Base-by-base conservation (phyloP, 371 early-diverging fungal genomes). In the Lichtheimia hyalospora region DNA sequence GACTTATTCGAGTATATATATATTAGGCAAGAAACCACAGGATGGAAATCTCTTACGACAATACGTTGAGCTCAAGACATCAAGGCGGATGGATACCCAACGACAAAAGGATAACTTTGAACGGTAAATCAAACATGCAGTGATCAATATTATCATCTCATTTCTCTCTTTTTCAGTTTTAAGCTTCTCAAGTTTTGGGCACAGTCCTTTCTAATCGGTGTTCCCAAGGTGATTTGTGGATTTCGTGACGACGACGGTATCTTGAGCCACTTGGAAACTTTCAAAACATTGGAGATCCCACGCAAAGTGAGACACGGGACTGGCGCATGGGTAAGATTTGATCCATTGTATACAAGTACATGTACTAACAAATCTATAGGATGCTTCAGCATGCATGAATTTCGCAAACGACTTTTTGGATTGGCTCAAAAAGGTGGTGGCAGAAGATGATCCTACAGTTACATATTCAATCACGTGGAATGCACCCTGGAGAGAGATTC, bases 61-160 rank as follows among this genome's bases (percentile, higher is more conserved):
- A 46, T 96, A 95, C 60, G 79, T 89, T 10, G 97, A 97, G 65
- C 84, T 97, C 44, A 97, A 97, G 67, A 97, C 97, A 13, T 87
- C 90, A 27, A 72, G 88, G 28, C 52, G 88, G 0, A 83, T 95
- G 27, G 71, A 78, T 23, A 81, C 67, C 15, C 68, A 66, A 3
- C 50, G 81, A 23, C 84, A 89, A 18, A 71, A 73, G 24, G 60
- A 54, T 40, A 82, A 62, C 15, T 92, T 93, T 81, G 87, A 91
- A 63, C 79, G 74, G 87, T 87, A 75, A 8, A 10, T 10, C 0
- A 8, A 34, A 34, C 64, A 41, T 51, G 21, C 23, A 18, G 10
- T 54, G 5, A 13, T 21, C 18, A 15, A 34, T 6, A 10, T 34
- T 2, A 25, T 25, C 25, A 25, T n/a, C 2, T 10, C 23, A 41